Evolutionary conservation across 306 rosid genomes (phyloP).

Genomic region (Inga leiocalycina): DNA sequence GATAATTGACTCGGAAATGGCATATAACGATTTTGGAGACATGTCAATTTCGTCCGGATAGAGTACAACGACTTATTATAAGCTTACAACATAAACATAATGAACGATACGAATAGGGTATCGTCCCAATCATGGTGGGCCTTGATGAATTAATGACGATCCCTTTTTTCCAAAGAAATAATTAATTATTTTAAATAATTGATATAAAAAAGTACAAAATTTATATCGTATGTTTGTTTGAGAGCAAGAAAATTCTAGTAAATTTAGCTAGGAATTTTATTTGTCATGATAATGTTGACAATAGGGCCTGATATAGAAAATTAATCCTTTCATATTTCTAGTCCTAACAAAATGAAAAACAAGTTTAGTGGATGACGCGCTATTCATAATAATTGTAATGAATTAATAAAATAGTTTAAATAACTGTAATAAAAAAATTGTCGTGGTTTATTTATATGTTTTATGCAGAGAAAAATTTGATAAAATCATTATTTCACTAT

Average conservation of each 20-base stretch:
- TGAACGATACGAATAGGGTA: neutral
- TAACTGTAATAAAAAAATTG: neutral
- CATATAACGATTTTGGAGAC: neutral
- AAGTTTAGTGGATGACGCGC: neutral
- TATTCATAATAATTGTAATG: neutral
- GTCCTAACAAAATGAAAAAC: neutral
- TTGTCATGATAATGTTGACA: neutral
- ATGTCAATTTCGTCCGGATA: neutral
- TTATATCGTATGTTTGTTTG: neutral
- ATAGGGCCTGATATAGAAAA: neutral
- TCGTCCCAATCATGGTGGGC: slow-evolving; percentile 18
- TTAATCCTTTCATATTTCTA: neutral
- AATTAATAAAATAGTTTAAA: too few relatives aligned
- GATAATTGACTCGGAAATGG: neutral
- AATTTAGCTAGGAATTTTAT: neutral
- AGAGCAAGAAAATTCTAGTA: slow-evolving; percentile 21
- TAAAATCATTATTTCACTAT: neutral
- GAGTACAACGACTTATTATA: neutral
- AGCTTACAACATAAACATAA: neutral
- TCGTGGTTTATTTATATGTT: neutral
- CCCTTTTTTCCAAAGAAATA: neutral
- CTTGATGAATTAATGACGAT: neutral
- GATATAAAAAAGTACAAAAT: neutral
- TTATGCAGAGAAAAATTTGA: neutral
- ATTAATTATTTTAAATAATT: neutral